Evolutionary conservation across 306 rosid genomes (phyloP).

Genomic region (Pueraria montana): DNA sequence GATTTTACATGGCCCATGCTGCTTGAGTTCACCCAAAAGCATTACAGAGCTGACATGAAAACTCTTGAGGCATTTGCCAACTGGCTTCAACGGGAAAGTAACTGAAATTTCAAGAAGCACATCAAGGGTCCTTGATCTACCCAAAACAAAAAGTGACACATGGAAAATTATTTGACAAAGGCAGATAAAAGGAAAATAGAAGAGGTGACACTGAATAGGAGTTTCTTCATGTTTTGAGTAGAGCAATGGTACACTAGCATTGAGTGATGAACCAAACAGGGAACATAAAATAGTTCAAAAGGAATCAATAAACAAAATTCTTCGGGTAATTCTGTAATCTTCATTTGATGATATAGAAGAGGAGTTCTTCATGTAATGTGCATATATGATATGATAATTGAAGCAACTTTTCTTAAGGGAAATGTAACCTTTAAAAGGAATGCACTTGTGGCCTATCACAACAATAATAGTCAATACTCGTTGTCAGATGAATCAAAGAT

Average conservation of each 20-base stretch:
- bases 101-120: constrained; percentile 38
- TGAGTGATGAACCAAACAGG: constrained; percentile 55
- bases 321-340: constrained; percentile 53
- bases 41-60: constrained; percentile 92
- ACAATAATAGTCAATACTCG: background rate
- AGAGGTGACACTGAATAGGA: constrained; percentile 45
- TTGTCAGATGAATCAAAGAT: background rate
- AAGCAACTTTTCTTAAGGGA: constrained; percentile 40
- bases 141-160: constrained; percentile 37
- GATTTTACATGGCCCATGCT: constrained; percentile 98
- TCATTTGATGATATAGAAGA: constrained; percentile 51
- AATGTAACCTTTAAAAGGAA: constrained; percentile 30
- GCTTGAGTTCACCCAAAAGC: constrained; percentile 87
- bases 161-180: constrained; percentile 20
- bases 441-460: background rate
- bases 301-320: constrained; percentile 60
- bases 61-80: constrained; percentile 82
- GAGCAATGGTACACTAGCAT: constrained; percentile 40
- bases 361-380: constrained; percentile 39
- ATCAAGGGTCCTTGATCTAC: constrained; percentile 4
- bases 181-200: background rate
- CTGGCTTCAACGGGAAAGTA: constrained; percentile 68
- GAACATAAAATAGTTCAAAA: constrained; percentile 51
- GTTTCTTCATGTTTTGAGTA: constrained; percentile 46
- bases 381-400: constrained; percentile 31